Percentiles rank a stretch among this genome's conserved stretches.
These are phyloP conservation scores for Tarenaya hassleriana DNA, from an alignment of 345 rosid species.

Conservation along the genomic window DNA sequence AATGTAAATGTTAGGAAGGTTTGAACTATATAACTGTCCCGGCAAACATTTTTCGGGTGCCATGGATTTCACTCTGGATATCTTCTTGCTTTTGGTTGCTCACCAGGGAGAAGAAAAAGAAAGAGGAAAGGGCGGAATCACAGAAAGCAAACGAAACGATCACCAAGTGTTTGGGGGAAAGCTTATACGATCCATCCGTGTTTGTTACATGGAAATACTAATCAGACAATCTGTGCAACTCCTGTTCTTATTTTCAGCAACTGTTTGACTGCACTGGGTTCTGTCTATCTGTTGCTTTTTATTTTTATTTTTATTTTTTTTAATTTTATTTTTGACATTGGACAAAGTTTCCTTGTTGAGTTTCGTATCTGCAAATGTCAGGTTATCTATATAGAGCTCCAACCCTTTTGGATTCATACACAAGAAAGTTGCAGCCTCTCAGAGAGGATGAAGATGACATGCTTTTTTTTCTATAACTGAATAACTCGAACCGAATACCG, in stretches of 20 bases:
- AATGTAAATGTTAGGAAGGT: not conserved
- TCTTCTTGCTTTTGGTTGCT: conserved; percentile 6
- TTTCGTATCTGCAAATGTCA: too few species aligned
- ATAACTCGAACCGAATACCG: too few species aligned
- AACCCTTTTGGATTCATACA: too few species aligned
- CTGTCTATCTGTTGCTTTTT: not conserved
- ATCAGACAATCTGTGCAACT: not conserved
- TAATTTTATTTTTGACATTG: too few species aligned
- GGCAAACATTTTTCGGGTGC: not conserved
- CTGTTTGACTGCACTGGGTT: conserved; percentile 13
- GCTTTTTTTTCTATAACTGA: too few species aligned
- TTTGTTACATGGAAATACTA: conserved; percentile 20
- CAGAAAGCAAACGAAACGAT: conserved; percentile 76
- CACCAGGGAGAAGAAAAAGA: conserved; percentile 90
- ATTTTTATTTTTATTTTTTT: too few species aligned
- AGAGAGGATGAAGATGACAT: too few species aligned
- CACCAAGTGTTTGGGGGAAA: conserved; percentile 55
- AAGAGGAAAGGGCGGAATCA: conserved; percentile 62
- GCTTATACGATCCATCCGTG: conserved; percentile 21
- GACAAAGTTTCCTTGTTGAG: too few species aligned
- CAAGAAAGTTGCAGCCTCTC: too few species aligned
- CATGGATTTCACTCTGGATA: not conserved
- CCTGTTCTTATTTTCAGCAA: conserved; percentile 16
- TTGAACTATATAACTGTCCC: not conserved
- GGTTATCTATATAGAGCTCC: too few species aligned